Evolutionary conservation across 2,329 filamentous ascomycete species (phyloP), one percentile per base, ranked within the genome.

Genomic region (Aspergillus sp.): DNA sequence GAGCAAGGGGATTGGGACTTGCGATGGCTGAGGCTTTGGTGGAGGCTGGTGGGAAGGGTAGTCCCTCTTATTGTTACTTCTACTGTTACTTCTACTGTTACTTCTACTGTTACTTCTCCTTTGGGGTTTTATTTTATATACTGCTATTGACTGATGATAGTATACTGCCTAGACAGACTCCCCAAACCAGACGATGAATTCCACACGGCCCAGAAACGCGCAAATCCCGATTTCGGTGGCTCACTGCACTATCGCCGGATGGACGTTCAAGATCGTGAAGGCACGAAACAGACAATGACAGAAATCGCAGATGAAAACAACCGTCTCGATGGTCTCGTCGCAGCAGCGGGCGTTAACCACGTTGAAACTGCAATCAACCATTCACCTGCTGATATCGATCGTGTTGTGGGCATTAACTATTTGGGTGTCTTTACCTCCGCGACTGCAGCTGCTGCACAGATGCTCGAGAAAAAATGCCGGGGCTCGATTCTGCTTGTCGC

Each of bases 401-500:
- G 71, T 37, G 69, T 74, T 44, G 65, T 74, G 64, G 58, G 66
- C 36, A 68, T 76, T 50, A 77, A 78, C 50, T 74, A 70, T 51
- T 71, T 67, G 6, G 75, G 75, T 7, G 70, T 72, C 2, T 74
- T 76, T 53, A 66, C 72, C 46, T 64, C 68, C 0, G 73, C 74
- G 4, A 70, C 71, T 13, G 68, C 70, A 2, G 71, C 67, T 5
- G 74, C 74, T 2, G 64, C 65, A 36, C 68, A 75, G 50, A 74
- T 77, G 66, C 69, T 71, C 48, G 67, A 68, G 27, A 65, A 71
- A 51, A 74, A 78, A 45, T 72, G 62, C 12, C 64, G 62, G 6
- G 75, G 71, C 10, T 73, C 70, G 3, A 75, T 77, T 41, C 60
- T 75, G 5, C 59, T 78, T 8, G 60, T 78, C 2, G 75, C 73